Evolutionary conservation across 1,284 basidiomycete species (phyloP), one percentile per base, ranked within the genome.

Genomic region (Sporisorium scitamineum): DNA sequence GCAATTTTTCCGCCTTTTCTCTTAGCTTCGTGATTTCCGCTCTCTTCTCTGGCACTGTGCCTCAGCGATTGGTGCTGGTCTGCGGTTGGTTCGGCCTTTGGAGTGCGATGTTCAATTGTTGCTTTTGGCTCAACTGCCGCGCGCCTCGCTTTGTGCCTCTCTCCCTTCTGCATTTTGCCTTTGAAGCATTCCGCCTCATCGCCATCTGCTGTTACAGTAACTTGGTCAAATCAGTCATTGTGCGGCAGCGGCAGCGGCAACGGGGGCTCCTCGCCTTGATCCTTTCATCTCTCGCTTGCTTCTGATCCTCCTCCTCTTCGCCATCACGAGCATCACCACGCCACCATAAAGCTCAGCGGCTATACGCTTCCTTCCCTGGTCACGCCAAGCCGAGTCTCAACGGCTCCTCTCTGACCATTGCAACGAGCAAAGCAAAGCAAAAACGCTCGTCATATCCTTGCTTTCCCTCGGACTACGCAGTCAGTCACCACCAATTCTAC

Each of bases 391-490:
- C n/a, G n/a, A n/a, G n/a, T n/a, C n/a, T n/a, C n/a, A n/a, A n/a
- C n/a, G n/a, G n/a, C n/a, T 42, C 18, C 10, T n/a, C 7, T 7
- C 22, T 47, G 24, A 11, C 18, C 27, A 48, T 16, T n/a, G 48
- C n/a, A 22, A 10, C 27, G n/a, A 52, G 50, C 31, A 51, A 22
- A 29, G 48, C 48, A 24, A 37, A 13, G 8, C 31, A 16, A n/a
- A n/a, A n/a, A n/a, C n/a, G n/a, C 26, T 52, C 31, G 8, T 52
- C 50, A 10, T 20, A 31, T 10, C 39, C 8, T 37, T 54, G 24
- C 31, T 48, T 61, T 52, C 59, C 59, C 32, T 61, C 52, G 42
- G 51, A 47, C 51, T 41, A 48, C 59, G 59, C 41, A 61, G 32
- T 29, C 52, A 37, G 1, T 37, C 32, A 20, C n/a, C n/a, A n/a